Base-by-base conservation (phyloP, 768 basidiomycete species). In the Hygrophoropsis aurantiaca region DNA sequence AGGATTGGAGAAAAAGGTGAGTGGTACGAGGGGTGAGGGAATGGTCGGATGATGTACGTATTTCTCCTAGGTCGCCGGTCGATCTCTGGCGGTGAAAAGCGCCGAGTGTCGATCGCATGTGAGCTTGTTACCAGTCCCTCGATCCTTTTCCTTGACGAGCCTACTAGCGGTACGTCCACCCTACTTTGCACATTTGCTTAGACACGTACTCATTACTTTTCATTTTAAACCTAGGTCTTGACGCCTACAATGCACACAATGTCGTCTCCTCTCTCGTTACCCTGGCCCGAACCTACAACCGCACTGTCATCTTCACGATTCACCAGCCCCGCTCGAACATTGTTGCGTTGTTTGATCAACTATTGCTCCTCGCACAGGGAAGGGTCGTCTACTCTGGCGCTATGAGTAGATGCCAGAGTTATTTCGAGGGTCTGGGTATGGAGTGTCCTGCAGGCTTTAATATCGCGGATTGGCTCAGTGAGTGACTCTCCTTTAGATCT, bases 301-400 rank as follows among this genome's bases (percentile, higher is more conserved):
- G 95, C 26, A 98, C 94, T 0, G 91, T 98, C 42, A 77, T 98
- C 48, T 97, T 98, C 71, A 98, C 95, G 0, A 98, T 99, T 47
- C 97, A 99, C 58, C 97, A 98, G 65, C 97, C 95, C 11, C 85
- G 95, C 42, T 94, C 91, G 64, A 97, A 97, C 67, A 98, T 99
- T 56, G 94, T 98, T 11, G 85, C 92, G 0, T 72, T 99, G 11
- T 98, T 99, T 55, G 95, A 99, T 62, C 86, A 94, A 51, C 76
- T 99, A 24, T 66, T 98, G 3, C 73, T 98, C 3, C 76, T 99
- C 15, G 90, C 90, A 0, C 77, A 80, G 42, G 97, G 97, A 2
- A 87, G 84, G 58, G 67, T 87, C 7, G 84, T 94, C 5, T 97
- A 94, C 67, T 86, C 88, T 3, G 93, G 94, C 11, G 85, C 84